phyloP scores from a whole-genome alignment of 306 rosid species.

The Vigna mungo region DNA sequence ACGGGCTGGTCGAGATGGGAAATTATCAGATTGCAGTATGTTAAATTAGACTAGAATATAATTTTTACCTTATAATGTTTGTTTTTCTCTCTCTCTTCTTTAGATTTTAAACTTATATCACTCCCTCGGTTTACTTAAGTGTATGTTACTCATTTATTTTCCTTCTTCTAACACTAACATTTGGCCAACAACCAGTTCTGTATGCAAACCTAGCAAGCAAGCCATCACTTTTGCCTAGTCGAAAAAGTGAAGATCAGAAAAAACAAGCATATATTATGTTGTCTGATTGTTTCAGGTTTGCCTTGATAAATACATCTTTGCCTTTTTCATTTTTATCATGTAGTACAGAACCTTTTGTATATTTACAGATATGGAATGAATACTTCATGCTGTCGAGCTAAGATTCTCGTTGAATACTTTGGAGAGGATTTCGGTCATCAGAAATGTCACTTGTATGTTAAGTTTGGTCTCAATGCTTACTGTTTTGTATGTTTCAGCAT shows the following conservation, averaged over 20 bases:
- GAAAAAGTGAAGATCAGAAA: slow-evolving; percentile 75
- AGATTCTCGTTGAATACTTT: slow-evolving; percentile 82
- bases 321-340: slow-evolving; percentile 15
- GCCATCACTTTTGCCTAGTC: slow-evolving; percentile 90
- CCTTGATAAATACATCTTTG: slow-evolving; percentile 40
- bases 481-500: slow-evolving; percentile 32
- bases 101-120: slow-evolving; percentile 26
- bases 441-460: slow-evolving; percentile 81
- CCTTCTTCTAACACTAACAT: slow-evolving; percentile 10
- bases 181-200: slow-evolving; percentile 63
- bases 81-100: not conserved
- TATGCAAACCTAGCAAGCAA: slow-evolving; percentile 75
- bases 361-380: slow-evolving; percentile 85
- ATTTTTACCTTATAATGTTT: slow-evolving; percentile 20
- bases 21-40: slow-evolving; percentile 89
- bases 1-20: slow-evolving; percentile 97
- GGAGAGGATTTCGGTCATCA: slow-evolving; percentile 71
- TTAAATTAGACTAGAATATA: slow-evolving; percentile 24
- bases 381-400: slow-evolving; percentile 81
- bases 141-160: slow-evolving; percentile 15
- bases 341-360: slow-evolving; percentile 18
- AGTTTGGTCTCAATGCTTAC: slow-evolving; percentile 31
- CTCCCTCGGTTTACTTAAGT: slow-evolving; percentile 33
- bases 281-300: slow-evolving; percentile 93
- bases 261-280: slow-evolving; percentile 82